Evolutionary conservation across 305 asterid genomes (phyloP).

Genomic region (Salvia sclarea): DNA sequence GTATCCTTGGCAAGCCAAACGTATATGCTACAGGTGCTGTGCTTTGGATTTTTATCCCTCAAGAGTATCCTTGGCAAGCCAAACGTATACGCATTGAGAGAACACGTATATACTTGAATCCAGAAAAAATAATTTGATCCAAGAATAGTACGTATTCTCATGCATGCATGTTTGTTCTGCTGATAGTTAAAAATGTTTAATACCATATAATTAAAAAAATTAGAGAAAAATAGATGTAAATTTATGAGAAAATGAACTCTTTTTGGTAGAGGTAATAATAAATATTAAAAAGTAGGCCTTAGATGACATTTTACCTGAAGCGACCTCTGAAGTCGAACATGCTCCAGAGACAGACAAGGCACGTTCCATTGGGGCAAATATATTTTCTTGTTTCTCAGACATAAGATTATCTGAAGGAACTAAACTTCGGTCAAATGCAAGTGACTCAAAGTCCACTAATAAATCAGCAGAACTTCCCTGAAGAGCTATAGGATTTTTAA

Average conservation of each 20-base stretch:
- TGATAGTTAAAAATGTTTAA: background rate
- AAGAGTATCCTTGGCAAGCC: background rate
- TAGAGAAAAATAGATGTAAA: background rate
- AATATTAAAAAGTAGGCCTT: constrained; percentile 9
- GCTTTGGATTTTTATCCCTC: background rate
- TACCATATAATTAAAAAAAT: background rate
- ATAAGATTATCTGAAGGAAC: constrained; percentile 57
- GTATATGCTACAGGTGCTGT: background rate
- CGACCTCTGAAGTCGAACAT: constrained; percentile 50
- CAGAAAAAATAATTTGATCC: background rate
- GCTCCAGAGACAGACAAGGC: constrained; percentile 42
- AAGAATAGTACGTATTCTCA: background rate
- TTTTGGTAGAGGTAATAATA: background rate
- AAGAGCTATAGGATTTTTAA: constrained; percentile 47
- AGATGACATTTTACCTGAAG: constrained; percentile 57
- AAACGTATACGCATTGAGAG: background rate
- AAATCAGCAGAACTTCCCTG: constrained; percentile 50
- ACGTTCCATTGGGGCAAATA: constrained; percentile 36
- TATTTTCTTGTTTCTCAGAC: constrained; percentile 38
- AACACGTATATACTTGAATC: background rate
- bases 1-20: background rate
- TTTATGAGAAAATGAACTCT: background rate
- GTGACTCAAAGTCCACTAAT: constrained; percentile 58
- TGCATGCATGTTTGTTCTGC: background rate
- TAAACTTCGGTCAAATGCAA: constrained; percentile 61